Base-by-base conservation (phyloP, 805 yeast species). In the Metschnikowia colocasiae region DNA sequence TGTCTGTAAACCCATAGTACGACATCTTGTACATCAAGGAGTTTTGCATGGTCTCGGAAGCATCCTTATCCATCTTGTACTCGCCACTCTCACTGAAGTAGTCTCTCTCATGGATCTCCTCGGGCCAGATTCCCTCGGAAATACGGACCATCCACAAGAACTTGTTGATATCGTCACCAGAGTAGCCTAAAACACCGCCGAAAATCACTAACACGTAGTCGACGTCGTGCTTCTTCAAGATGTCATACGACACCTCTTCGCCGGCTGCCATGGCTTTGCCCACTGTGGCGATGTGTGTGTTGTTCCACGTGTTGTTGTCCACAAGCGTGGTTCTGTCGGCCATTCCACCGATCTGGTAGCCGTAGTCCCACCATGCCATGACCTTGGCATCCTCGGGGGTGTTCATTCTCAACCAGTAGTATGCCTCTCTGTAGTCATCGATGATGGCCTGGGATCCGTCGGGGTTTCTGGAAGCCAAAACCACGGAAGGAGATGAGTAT, bases 281-380 rank as follows among this genome's bases (percentile, higher is more conserved):
- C 46, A 94, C 99, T 13, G 97, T 90, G 56, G 99, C 99, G 68
- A 94, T 95, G 66, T 94, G 99, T 3, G 99, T 94, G 74, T 94
- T 94, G 67, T 94, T 94, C 99, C 99, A 94, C 9, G 99, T 94
- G 72, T 94, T 94, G 79, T 94, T 94, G 68, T 94, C 99, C 33
- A 95, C 99, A 58, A 94, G 76, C 5, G 99, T 94, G 54, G 98
- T 92, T 63, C 99, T 82, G 70, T 94, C 99, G 39, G 99, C 99
- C 98, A 94, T 94, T 53, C 99, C 99, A 59, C 99, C 99, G 61
- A 94, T 94, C 74, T 94, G 99, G 69, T 94, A 94, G 46, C 99
- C 99, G 63, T 95, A 95, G 74, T 95, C 99, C 99, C 99, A 94
- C 99, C 99, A 94, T 9, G 97, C 85, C 85, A 95, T 89, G 51